Conservation (phyloP, 2,329 filamentous ascomycete genomes). For the Chaetomium sp. region DNA sequence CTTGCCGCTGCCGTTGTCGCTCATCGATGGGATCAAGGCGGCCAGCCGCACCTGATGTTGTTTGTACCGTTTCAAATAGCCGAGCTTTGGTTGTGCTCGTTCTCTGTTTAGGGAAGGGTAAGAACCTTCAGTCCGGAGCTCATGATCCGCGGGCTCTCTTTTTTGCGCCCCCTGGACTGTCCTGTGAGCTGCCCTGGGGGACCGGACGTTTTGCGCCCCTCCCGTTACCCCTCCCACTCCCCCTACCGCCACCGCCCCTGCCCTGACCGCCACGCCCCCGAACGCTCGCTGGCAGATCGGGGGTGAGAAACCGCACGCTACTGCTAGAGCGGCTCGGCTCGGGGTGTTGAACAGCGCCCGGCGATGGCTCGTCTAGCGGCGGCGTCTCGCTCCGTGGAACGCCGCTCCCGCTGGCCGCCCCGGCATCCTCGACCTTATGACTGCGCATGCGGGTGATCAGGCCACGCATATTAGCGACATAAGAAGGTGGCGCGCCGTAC, state of each 20-base stretch:
- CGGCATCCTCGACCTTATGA: constrained; percentile 18
- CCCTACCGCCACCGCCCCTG: constrained; percentile 15
- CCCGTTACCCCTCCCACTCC: background rate
- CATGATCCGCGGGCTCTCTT: constrained; percentile 22
- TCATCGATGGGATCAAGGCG: background rate
- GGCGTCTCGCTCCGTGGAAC: constrained; percentile 28
- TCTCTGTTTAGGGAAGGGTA: background rate
- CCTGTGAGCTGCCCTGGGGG: constrained; percentile 11
- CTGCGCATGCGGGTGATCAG: constrained; percentile 38
- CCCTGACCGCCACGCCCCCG: constrained; percentile 16
- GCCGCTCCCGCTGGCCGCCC: constrained; percentile 8
- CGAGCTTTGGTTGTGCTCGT: background rate
- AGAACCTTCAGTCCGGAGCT: background rate
- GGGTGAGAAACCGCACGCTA: constrained; percentile 27
- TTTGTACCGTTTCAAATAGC: background rate
- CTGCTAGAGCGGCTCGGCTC: background rate
- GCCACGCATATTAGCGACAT: constrained; percentile 38
- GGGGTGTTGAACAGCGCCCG: constrained; percentile 2
- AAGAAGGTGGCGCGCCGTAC: constrained; percentile 37
- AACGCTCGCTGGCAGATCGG: constrained; percentile 28
- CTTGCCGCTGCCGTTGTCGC: background rate
- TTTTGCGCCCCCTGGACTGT: constrained; percentile 7
- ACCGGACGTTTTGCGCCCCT: constrained; percentile 27
- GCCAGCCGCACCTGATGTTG: constrained; percentile 7
- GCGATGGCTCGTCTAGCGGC: background rate